A percentile compares a stretch with the other conserved stretches of the same genome.
Conservation (phyloP, 371 early-diverging fungal species). For the Nematocida major region DNA sequence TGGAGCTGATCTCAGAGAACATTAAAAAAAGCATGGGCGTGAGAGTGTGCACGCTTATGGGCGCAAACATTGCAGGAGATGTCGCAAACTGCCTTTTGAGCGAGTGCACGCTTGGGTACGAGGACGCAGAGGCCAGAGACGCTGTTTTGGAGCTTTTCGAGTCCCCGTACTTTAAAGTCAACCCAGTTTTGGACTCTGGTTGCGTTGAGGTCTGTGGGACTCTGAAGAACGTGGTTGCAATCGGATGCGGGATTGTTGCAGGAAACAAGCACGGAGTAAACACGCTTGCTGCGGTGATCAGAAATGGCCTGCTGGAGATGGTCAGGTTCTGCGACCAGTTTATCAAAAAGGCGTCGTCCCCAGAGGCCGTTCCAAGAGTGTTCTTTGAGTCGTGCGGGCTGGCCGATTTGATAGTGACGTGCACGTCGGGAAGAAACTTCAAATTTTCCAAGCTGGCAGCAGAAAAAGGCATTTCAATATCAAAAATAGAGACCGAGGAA, state of each 20-base stretch:
- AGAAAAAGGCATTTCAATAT: conserved; percentile 68
- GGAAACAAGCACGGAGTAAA: conserved; percentile 78
- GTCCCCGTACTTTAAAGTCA: conserved; percentile 76
- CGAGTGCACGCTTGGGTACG: conserved; percentile 78
- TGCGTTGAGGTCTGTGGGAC: conserved; percentile 93
- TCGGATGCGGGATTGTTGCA: conserved; percentile 88
- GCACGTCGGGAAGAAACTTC: conserved; percentile 88
- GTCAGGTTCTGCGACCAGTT: conserved; percentile 76
- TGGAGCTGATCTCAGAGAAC: conserved; percentile 76
- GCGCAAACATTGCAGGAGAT: conserved; percentile 95
- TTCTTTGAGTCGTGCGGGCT: conserved; percentile 83
- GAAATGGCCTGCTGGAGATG: conserved; percentile 88
- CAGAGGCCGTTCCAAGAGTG: conserved; percentile 70
- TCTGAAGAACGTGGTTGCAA: conserved; percentile 91
- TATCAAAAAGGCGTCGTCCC: conserved; percentile 69
- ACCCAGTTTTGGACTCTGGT: conserved; percentile 73
- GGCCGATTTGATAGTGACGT: conserved; percentile 80
- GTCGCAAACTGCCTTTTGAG: conserved; percentile 82
- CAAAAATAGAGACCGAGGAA: conserved; percentile 75
- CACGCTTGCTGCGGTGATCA: conserved; percentile 88
- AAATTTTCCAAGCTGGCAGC: conserved; percentile 67
- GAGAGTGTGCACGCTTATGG: conserved; percentile 77
- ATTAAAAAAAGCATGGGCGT: conserved; percentile 73
- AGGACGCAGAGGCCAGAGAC: conserved; percentile 69
- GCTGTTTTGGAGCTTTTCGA: conserved; percentile 74